Evolutionary conservation across 371 early-diverging fungal species (phyloP), one percentile per base, ranked within the genome.

Genomic region (Lichtheimia corymbifera): DNA sequence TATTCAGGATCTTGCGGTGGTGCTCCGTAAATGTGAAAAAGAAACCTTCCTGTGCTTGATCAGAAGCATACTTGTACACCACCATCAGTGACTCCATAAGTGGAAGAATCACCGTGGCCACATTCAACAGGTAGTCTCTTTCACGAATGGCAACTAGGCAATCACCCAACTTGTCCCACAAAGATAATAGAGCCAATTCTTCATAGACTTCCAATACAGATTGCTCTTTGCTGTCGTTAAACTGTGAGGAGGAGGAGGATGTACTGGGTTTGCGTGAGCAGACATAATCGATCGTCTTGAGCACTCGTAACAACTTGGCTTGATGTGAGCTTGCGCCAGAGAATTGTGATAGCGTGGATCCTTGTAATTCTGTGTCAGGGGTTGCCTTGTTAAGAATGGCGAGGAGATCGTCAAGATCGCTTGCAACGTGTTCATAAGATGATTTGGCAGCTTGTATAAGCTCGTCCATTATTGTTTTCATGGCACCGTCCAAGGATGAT

Each of bases 81-180:
- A 97, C 97, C 97, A 98, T 96, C 65, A 97, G 95, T 5, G 95
- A 88, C 76, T 98, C 99, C 66, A 98, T 95, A 54, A 95, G 67
- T 1, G 99, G 99, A 35, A 98, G 74, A 2, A 98, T 72, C 12
- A 96, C 94, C 0, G 98, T 95, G 2, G 96, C 96, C 2, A 96
- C 91, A 63, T 93, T 93, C 43, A 91, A 85, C 71, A 96, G 74
- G 22, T 95, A 92, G 5, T 85, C 77, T 50, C 90, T 87, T 35
- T 89, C 87, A 28, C 87, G 87, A 43, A 95, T 91, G 42, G 83
- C 69, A 14, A 78, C 75, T 53, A 98, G 77, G 45, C 90, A 89
- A 13, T 76, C 70, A 20, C 96, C 93, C 0, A 97, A 82, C 35
- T 79, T 74, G 47, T 84, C 80, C 98, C 98, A 98, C 24, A 98